phyloP scores from a whole-genome alignment of 257 asterid genomes.

The Solanum boliviense region DNA sequence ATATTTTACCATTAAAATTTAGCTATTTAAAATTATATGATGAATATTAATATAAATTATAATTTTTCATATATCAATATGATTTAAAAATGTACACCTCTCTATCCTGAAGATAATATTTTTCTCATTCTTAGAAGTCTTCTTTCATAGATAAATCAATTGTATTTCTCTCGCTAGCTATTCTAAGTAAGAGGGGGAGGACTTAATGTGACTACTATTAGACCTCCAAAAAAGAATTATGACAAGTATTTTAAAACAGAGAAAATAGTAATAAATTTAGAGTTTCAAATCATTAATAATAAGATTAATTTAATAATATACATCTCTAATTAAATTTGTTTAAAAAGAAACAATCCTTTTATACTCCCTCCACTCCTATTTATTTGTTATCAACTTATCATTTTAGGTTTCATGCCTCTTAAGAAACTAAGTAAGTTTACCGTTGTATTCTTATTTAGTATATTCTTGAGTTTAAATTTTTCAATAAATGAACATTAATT shows the following conservation, averaged over 20 bases:
- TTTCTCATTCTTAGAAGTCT: too few species aligned
- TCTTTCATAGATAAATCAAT: too few species aligned
- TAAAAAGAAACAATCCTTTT: not conserved
- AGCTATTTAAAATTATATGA: not conserved
- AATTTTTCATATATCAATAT: not conserved
- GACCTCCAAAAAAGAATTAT: too few species aligned
- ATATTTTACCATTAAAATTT: not conserved
- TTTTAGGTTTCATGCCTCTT: too few species aligned
- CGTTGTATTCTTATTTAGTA: accelerated
- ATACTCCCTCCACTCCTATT: not conserved
- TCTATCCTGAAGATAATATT: too few species aligned
- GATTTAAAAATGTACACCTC: not conserved
- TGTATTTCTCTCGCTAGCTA: too few species aligned
- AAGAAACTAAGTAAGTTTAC: too few species aligned
- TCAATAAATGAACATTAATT: too few species aligned
- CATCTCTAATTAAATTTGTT: not conserved
- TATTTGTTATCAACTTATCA: not conserved
- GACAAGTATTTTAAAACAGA: not conserved
- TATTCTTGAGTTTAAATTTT: too few species aligned
- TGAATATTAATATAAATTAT: not conserved
- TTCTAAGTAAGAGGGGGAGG: too few species aligned
- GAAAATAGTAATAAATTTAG: not conserved
- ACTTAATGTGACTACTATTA: too few species aligned
- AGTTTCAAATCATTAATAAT: not conserved
- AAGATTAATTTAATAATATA: not conserved